Conservation (phyloP, 352 stramenopile genomes). For the Peronospora farinosa region DNA sequence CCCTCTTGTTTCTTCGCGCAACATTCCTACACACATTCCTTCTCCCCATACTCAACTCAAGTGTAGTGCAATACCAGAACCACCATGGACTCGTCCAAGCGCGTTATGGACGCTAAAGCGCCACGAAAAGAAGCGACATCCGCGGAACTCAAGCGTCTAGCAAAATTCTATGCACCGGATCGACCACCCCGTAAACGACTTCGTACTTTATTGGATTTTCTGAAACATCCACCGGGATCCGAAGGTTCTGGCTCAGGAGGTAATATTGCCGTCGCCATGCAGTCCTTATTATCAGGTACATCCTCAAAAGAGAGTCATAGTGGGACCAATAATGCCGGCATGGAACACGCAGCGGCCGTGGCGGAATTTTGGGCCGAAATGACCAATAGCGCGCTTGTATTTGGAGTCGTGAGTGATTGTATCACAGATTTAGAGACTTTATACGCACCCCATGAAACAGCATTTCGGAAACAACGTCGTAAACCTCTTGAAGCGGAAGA, state of each 20-base stretch:
- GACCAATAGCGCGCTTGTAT: conserved; percentile 61
- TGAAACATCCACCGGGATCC: conserved; percentile 46
- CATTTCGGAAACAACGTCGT: conserved; percentile 74
- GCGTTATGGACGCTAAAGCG: conserved; percentile 33
- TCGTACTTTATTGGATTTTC: conserved; percentile 76
- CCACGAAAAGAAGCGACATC: conserved; percentile 30
- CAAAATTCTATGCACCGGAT: conserved; percentile 82
- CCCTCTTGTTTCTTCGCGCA: too few relatives aligned
- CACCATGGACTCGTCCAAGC: conserved; percentile 45
- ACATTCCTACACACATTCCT: too few relatives aligned
- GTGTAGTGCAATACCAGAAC: too few relatives aligned
- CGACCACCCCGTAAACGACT: conserved; percentile 78
- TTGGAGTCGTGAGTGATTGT: conserved; percentile 74
- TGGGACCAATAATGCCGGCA: conserved; percentile 10
- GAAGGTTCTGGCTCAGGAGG: conserved; percentile 26
- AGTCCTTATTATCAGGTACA: conserved; percentile 47
- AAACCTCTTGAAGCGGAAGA: conserved; percentile 81
- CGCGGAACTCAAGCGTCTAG: conserved; percentile 69
- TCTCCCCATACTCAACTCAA: too few relatives aligned
- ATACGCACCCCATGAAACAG: conserved; percentile 74
- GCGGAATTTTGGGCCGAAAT: conserved; percentile 75
- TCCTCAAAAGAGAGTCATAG: conserved; percentile 36
- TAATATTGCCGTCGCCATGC: conserved; percentile 65
- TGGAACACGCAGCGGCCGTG: conserved; percentile 46
- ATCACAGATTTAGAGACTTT: conserved; percentile 79